These are phyloP conservation scores for Tilletia walkeri DNA, from an alignment of 1,284 basidiomycete species.

Conservation along the genomic window DNA sequence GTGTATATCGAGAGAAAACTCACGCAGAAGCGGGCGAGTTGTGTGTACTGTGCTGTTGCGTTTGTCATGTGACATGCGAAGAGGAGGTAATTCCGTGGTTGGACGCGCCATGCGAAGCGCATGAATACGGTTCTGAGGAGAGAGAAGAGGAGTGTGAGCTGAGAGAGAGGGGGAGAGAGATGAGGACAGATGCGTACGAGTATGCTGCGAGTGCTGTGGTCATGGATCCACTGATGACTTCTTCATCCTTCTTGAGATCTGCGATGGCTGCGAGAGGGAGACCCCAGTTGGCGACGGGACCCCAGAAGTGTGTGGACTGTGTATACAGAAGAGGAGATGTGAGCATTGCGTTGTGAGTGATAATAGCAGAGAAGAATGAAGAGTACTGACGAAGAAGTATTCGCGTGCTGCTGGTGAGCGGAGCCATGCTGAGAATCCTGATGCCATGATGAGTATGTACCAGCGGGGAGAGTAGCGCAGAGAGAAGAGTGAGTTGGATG, in stretches of 20 bases:
- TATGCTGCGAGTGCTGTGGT: constrained; percentile 46
- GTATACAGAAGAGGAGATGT: not conserved
- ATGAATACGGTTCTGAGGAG: constrained; percentile 44
- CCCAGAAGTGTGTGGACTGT: constrained; percentile 54
- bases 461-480: no score
- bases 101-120: constrained; percentile 53
- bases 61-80: constrained; percentile 53
- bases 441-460: constrained; percentile 33
- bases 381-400: constrained; percentile 50
- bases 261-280: constrained; percentile 53
- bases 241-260: constrained; percentile 51
- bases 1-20: constrained; percentile 20
- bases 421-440: constrained; percentile 49
- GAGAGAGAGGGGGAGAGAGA: not conserved
- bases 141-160: not conserved
- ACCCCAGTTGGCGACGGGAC: constrained; percentile 52
- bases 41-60: constrained; percentile 46
- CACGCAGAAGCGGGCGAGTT: constrained; percentile 45
- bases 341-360: no score
- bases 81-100: constrained; percentile 53
- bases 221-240: constrained; percentile 54
- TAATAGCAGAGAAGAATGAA: not conserved
- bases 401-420: constrained; percentile 50
- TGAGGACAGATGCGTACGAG: constrained; percentile 26
- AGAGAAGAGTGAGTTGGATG: no score